Evolutionary conservation across 768 basidiomycete genomes (phyloP).

Genomic region (Suillus spraguei): DNA sequence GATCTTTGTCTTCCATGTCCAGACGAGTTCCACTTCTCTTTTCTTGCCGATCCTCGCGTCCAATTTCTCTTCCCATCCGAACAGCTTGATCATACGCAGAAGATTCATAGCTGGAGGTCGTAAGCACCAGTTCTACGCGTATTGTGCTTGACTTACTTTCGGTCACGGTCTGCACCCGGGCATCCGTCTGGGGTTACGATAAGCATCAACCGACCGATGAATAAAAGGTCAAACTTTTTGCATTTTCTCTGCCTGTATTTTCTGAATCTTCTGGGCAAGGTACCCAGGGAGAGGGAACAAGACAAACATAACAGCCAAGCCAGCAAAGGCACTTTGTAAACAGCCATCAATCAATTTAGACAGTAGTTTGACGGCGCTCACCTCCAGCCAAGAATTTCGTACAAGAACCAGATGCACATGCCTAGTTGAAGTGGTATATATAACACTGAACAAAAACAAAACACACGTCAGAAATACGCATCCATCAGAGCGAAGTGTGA

Average conservation of each 20-base stretch:
- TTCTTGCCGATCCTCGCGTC: constrained; percentile 52
- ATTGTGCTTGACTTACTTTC: constrained; percentile 45
- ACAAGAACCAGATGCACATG: constrained; percentile 45
- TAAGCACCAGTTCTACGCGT: constrained; percentile 9
- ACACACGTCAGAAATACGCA: not conserved
- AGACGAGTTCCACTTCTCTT: constrained; percentile 61
- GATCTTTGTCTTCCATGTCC: constrained; percentile 55
- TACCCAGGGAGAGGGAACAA: constrained; percentile 62
- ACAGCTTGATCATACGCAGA: constrained; percentile 71
- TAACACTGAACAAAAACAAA: constrained; percentile 8
- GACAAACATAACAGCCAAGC: constrained; percentile 52
- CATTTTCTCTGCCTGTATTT: constrained; percentile 52
- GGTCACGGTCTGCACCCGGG: constrained; percentile 59
- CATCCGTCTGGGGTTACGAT: constrained; percentile 46
- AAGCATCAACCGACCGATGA: not conserved
- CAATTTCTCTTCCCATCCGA: constrained; percentile 66
- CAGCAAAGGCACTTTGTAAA: constrained; percentile 46
- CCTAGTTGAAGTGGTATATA: constrained; percentile 17
- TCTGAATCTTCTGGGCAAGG: constrained; percentile 49
- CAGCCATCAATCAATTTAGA: not conserved
- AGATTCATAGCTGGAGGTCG: constrained; percentile 49
- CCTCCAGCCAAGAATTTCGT: constrained; percentile 50
- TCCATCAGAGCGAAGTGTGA: not conserved
- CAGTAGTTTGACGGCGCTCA: not conserved
- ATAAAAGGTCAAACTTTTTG: constrained; percentile 36